phyloP scores from a whole-genome alignment of 306 rosid genomes.

The Heteromeles arbutifolia region DNA sequence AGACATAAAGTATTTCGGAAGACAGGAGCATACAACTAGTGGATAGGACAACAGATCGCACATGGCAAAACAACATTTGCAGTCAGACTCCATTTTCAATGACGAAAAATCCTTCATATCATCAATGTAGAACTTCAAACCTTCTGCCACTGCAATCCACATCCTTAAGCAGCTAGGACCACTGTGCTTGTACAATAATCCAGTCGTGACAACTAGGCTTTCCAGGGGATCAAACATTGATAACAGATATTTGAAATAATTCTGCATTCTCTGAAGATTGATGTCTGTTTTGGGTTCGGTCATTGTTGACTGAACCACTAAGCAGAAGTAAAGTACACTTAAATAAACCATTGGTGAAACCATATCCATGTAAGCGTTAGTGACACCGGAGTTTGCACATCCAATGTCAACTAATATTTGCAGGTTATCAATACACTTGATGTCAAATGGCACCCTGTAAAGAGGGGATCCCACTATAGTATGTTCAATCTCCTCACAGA shows the following conservation, averaged over 20 bases:
- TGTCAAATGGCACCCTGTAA: slow-evolving; percentile 57
- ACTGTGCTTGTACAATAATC: slow-evolving; percentile 43
- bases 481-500: slow-evolving; percentile 53
- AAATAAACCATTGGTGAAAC: slow-evolving; percentile 74
- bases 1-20: slow-evolving; percentile 24
- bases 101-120: slow-evolving; percentile 29
- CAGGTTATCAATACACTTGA: slow-evolving; percentile 37
- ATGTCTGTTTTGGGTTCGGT: slow-evolving; percentile 22
- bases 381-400: slow-evolving; percentile 26
- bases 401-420: slow-evolving; percentile 27
- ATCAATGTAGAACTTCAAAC: no score
- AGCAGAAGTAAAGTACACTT: slow-evolving; percentile 44
- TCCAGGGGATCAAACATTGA: slow-evolving; percentile 50
- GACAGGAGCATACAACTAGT: slow-evolving; percentile 35
- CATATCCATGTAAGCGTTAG: slow-evolving; percentile 60
- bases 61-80: slow-evolving; percentile 24
- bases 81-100: slow-evolving; percentile 41
- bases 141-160: slow-evolving; percentile 59
- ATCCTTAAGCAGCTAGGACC: slow-evolving; percentile 42
- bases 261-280: slow-evolving; percentile 28
- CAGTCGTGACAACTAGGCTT: slow-evolving; percentile 32
- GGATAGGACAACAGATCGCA: slow-evolving; percentile 62
- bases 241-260: slow-evolving; percentile 50
- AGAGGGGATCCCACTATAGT: slow-evolving; percentile 72
- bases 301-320: slow-evolving; percentile 36